Base-by-base conservation (phyloP, 345 rosid species). In the Lagerstroemia speciosa region DNA sequence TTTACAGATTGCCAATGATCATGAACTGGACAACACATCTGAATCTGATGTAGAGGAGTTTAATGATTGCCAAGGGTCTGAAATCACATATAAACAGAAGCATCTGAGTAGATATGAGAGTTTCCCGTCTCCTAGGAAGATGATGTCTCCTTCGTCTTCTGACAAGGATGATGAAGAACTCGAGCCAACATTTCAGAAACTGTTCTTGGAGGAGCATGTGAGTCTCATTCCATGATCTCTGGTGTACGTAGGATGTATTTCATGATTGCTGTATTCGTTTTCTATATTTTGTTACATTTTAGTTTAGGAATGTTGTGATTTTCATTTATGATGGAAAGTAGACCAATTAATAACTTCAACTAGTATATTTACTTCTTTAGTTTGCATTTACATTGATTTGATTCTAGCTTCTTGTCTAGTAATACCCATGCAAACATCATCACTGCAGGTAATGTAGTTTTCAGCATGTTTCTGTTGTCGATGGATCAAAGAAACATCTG, bases 131-230 rank as follows among this genome's bases (percentile, higher is more conserved):
- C 65, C 67, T 66, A 53, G 46, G 48, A 66, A 73, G 48, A 64
- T 58, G 30, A 48, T 29, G 4, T 43, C 78, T 71, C 50, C n/a
- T 62, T 29, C 69, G 27, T 77, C 75, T 78, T 38, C 77, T 24
- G 81, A 76, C 69, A 73, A 73, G 57, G 84, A 78, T 53, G 83
- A 76, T 22, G 81, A 76, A 58, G 80, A 64, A n/a, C 67, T 61
- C 58, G 82, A 72, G 38, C 48, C 40, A 66, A 82, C 81, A 57
- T 74, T 80, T 75, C 75, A 33, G 52, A 58, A 32, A 69, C 70
- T 83, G 58, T 76, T 77, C 72, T 72, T 76, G 24, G 84, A 80
- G 57, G 82, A 80, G 7, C 29, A 68, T 1, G 36, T 53, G 45
- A 67, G 46, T 29, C 43, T 37, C 31, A 15, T 26, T 65, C 10